Evolutionary conservation across 2,329 filamentous ascomycete species (phyloP), one percentile per base, ranked within the genome.

Genomic region (Bipolaris oryzae): DNA sequence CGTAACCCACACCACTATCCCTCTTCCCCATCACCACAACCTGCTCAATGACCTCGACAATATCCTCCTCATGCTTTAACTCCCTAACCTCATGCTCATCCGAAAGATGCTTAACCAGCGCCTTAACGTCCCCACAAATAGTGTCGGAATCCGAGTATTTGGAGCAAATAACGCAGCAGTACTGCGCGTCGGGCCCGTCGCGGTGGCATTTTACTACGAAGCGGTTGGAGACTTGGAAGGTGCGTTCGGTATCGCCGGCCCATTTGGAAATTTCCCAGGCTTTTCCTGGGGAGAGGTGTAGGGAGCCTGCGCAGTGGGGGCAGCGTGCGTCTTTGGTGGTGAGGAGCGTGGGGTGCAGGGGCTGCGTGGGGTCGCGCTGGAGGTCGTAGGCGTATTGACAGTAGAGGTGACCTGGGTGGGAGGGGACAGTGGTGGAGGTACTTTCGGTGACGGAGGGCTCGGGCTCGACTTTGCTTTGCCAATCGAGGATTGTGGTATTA

Each of bases 191-290:
- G 2, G 64, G 65, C 10, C 69, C 64, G 11, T 65, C 63, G 3
- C 72, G 69, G 48, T 75, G 73, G 35, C 73, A 74, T 41, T 75
- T 75, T 15, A 75, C 72, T 0, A 74, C 70, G 33, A 75, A 75
- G n/a, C 73, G 72, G 48, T 74, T 75, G 5, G 66, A 63, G 6
- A 76, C 60, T 16, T 69, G 69, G 49, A 74, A 76, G 34, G 62
- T 67, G n/a, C 73, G 69, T 49, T 73, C 68, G 13, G 59, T 58
- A n/a, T 66, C 66, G n/a, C 63, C 62, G 18, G 72, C 69, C 23
- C 66, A 63, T 49, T 74, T 76, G 46, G 61, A 59, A 3, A 76
- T 61, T 47, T 76, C 74, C 74, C 74, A 76, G 1, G 74, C 71
- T 53, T 69, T 74, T 4, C 70, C 70, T 7, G 70, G 65, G 2